Conservation (phyloP, 192 early-diverging fungal genomes). For the Phlyctochytrium bullatum region DNA sequence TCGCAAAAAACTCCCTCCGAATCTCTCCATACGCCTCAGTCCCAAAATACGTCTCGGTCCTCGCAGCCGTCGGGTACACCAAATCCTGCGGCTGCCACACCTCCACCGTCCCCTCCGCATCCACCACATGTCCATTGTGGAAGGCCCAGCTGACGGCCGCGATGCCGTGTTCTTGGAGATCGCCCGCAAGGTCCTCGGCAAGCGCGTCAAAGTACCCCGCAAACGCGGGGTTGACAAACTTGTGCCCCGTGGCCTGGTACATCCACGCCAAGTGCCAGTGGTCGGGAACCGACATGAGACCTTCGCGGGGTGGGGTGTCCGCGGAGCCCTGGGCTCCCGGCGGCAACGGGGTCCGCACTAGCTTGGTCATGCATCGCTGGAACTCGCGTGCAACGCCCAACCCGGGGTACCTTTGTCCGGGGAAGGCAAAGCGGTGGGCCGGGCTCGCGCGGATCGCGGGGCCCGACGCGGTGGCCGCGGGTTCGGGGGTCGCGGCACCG, state of each 20-base stretch:
- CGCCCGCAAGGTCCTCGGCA: background rate
- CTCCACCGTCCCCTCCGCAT: background rate
- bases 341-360: no score
- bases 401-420: background rate
- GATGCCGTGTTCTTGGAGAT: background rate
- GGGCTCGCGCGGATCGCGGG: background rate
- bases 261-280: background rate
- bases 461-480: no score
- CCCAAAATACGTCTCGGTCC: background rate
- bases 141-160: background rate
- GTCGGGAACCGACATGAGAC: background rate
- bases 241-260: background rate
- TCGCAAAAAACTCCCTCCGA: background rate
- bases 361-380: no score
- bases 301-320: no score
- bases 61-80: background rate
- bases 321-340: no score
- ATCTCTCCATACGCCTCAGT: background rate
- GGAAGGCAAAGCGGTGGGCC: background rate
- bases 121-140: background rate
- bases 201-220: background rate
- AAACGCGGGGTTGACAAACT: background rate
- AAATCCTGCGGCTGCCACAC: background rate
- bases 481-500: no score
- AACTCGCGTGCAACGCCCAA: background rate